Percentiles rank a stretch among this genome's conserved stretches.
These are phyloP conservation scores for Sicyos edulis DNA, from an alignment of 306 rosid genomes.

Conservation along the genomic window DNA sequence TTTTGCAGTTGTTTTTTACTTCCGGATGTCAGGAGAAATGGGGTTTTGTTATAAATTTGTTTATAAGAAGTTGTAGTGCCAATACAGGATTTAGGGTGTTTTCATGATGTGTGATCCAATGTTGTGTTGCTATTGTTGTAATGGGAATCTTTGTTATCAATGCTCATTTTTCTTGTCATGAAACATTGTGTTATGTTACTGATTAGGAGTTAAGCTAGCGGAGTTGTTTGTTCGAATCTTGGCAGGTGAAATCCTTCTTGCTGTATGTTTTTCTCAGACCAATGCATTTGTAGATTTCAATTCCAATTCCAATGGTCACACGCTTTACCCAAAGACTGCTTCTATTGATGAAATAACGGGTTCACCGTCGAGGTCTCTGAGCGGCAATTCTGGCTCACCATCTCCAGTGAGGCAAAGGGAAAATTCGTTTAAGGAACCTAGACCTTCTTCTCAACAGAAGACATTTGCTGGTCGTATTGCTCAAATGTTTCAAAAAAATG, in stretches of 20 bases:
- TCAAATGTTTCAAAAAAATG: conserved; percentile 58
- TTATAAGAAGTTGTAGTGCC: background rate
- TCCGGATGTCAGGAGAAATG: background rate
- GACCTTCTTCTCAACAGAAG: conserved; percentile 39
- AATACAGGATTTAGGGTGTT: background rate
- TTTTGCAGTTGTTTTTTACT: background rate
- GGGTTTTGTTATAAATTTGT: background rate
- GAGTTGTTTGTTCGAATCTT: conserved; percentile 24
- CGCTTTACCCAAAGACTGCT: conserved; percentile 15
- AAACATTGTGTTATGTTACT: background rate
- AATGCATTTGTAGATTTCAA: conserved; percentile 32
- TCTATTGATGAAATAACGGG: conserved; percentile 25
- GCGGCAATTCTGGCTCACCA: conserved; percentile 33
- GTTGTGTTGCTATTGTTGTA: background rate
- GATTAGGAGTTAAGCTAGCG: background rate
- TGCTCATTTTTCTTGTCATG: background rate
- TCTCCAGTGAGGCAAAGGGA: conserved; percentile 65
- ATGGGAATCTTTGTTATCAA: background rate
- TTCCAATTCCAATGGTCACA: conserved; percentile 14
- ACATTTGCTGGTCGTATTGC: conserved; percentile 62
- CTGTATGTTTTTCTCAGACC: conserved; percentile 39
- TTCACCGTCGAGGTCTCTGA: conserved; percentile 39
- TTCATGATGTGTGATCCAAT: background rate
- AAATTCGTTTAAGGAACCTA: conserved; percentile 48
- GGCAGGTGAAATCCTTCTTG: conserved; percentile 71